These are phyloP conservation scores for Gymnopilus dilepis DNA, from an alignment of 768 basidiomycete genomes.

Conservation along the genomic window DNA sequence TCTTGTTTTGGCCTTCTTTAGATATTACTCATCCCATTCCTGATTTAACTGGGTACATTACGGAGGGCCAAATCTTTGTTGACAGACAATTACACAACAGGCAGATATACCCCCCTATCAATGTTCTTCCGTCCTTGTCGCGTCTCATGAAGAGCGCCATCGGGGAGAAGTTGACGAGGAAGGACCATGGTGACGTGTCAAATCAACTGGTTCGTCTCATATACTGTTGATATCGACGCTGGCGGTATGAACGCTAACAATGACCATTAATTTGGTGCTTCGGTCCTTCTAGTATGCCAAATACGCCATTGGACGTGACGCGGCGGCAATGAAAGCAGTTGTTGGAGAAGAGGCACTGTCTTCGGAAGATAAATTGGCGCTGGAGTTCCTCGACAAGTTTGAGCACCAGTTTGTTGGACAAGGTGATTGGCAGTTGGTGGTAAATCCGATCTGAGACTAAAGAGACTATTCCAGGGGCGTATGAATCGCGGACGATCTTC, in stretches of 20 bases:
- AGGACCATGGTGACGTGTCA: conserved; percentile 99
- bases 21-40: conserved; percentile 99
- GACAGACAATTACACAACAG: conserved; percentile 97
- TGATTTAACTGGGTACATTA: conserved; percentile 99
- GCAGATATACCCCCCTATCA: conserved; percentile 99
- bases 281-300: conserved; percentile 79
- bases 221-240: conserved; percentile 11
- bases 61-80: conserved; percentile 98
- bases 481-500: conserved; percentile 95
- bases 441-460: not conserved
- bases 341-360: conserved; percentile 98
- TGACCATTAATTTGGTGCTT: conserved; percentile 15
- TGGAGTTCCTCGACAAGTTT: conserved; percentile 98
- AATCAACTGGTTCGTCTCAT: conserved; percentile 84
- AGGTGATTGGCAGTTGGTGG: conserved; percentile 46
- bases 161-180: conserved; percentile 95
- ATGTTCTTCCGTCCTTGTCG: conserved; percentile 97
- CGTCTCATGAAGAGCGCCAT: conserved; percentile 99
- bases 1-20: conserved; percentile 36
- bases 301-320: conserved; percentile 97
- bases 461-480: conserved; percentile 62
- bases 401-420: conserved; percentile 97
- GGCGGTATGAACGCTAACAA: conserved; percentile 4
- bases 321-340: conserved; percentile 98
- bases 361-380: conserved; percentile 91